Evolutionary conservation across 2,329 filamentous ascomycete genomes (phyloP).

Genomic region (Diaporthe destruens): DNA sequence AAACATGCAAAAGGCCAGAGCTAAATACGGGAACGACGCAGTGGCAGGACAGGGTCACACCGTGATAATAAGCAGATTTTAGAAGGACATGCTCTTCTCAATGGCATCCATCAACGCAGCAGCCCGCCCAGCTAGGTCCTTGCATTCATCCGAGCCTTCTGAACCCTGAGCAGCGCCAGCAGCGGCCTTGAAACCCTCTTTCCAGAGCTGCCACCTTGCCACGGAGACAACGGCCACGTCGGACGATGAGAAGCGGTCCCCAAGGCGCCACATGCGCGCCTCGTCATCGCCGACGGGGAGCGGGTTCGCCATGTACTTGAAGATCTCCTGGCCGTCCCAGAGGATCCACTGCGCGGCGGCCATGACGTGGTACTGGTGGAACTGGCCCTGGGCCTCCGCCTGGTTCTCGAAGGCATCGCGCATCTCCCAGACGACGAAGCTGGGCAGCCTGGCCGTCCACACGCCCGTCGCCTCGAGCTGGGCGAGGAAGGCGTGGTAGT

Average conservation of each 20-base stretch:
- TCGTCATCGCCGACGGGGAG: background rate
- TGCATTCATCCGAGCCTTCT: background rate
- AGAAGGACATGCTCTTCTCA: conserved; percentile 10
- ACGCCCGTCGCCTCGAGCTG: background rate
- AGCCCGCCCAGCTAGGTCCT: background rate
- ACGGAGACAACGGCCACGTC: background rate
- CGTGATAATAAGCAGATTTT: background rate
- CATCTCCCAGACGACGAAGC: background rate
- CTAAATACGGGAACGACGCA: background rate
- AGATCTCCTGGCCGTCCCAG: background rate
- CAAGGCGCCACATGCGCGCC: background rate
- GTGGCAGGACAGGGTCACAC: background rate
- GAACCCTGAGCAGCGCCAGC: background rate
- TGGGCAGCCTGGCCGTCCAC: background rate
- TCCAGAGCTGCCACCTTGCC: conserved; percentile 14
- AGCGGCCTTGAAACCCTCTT: background rate
- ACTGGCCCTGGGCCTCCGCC: background rate
- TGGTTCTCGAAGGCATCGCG: conserved; percentile 9
- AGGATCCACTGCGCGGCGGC: conserved; percentile 11
- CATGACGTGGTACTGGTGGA: conserved; percentile 15
- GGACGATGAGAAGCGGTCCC: background rate
- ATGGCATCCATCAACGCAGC: background rate
- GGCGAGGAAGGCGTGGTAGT: conserved; percentile 21
- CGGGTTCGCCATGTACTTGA: background rate
- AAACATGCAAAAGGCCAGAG: background rate